Percentiles rank a stretch among this genome's conserved stretches.
These are phyloP conservation scores for Corynespora cassiicola DNA, from an alignment of 2,329 filamentous ascomycete species.

Conservation along the genomic window DNA sequence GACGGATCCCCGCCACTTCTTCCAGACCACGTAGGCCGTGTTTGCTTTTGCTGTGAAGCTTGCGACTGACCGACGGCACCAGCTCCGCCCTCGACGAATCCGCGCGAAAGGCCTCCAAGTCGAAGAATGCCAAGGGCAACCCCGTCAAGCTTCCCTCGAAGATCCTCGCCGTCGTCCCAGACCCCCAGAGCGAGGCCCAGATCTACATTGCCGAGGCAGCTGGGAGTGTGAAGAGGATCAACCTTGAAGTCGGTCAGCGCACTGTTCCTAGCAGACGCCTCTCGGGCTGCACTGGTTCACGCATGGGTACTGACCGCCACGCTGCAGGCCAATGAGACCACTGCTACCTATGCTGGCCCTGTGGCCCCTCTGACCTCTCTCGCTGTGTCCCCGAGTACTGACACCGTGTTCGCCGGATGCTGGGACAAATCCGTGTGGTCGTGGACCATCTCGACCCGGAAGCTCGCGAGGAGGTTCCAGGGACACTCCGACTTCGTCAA, in stretches of 20 bases:
- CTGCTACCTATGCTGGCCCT: conserved; percentile 71
- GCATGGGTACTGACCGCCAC: conserved; percentile 17
- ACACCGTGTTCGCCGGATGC: conserved; percentile 80
- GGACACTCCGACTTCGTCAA: conserved; percentile 95
- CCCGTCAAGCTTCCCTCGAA: conserved; percentile 86
- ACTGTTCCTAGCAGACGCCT: conserved; percentile 12
- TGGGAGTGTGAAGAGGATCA: conserved; percentile 77
- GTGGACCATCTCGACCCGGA: conserved; percentile 64
- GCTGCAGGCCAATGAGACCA: conserved; percentile 41
- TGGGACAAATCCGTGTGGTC: conserved; percentile 96
- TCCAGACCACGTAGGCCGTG: conserved; percentile 80
- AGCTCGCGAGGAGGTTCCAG: conserved; percentile 63
- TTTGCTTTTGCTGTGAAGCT: conserved; percentile 7
- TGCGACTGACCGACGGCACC: conserved; percentile 27
- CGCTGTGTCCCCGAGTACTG: conserved; percentile 32
- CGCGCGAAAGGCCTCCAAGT: conserved; percentile 71
- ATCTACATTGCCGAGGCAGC: conserved; percentile 87
- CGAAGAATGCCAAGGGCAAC: conserved; percentile 82
- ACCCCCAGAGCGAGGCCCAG: conserved; percentile 67
- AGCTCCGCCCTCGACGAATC: conserved; percentile 59
- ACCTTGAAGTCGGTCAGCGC: conserved; percentile 73
- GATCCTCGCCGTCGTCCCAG: conserved; percentile 74
- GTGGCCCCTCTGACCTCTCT: conserved; percentile 70
- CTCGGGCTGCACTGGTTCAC: too few species aligned
- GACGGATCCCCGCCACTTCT: conserved; percentile 80